Evolutionary conservation across 2,329 filamentous ascomycete species (phyloP).

Genomic region (Aspergillus sp.): DNA sequence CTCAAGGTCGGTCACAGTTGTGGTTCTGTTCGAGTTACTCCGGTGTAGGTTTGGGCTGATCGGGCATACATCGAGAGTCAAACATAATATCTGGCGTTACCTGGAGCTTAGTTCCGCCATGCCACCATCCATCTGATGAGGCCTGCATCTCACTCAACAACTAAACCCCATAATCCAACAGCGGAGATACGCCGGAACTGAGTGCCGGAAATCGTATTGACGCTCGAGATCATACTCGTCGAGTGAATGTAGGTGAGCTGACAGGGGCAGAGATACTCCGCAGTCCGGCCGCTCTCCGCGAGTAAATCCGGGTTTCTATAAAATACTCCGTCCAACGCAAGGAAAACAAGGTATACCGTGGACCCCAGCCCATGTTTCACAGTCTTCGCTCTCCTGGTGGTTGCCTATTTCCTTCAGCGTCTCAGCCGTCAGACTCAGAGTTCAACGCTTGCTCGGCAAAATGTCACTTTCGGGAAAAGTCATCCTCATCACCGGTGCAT

Average conservation of each 20-base stretch:
- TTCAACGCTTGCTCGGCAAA: background rate
- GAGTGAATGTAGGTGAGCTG: background rate
- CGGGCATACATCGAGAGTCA: background rate
- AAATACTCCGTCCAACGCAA: background rate
- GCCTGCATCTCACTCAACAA: background rate
- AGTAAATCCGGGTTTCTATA: background rate
- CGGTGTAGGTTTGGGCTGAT: background rate
- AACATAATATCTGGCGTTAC: background rate
- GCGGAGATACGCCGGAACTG: background rate
- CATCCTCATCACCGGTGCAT: slow-evolving; percentile 47
- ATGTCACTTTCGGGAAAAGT: slow-evolving; percentile 38
- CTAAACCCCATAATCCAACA: background rate
- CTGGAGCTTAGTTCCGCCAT: background rate
- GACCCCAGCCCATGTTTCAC: background rate
- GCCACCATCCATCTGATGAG: too few relatives aligned
- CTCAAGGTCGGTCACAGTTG: background rate
- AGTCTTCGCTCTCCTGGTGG: background rate
- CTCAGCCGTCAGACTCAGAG: background rate
- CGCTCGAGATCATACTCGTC: too few relatives aligned
- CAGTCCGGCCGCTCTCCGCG: background rate
- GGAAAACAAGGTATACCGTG: background rate
- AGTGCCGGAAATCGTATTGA: background rate
- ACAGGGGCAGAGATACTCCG: background rate
- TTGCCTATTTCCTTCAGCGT: background rate
- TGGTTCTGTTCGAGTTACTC: background rate